Percentiles rank a stretch among this genome's conserved stretches.
These are phyloP conservation scores for Melanomma pulvis-pyrius DNA, from an alignment of 495 filamentous ascomycete genomes.

Conservation along the genomic window DNA sequence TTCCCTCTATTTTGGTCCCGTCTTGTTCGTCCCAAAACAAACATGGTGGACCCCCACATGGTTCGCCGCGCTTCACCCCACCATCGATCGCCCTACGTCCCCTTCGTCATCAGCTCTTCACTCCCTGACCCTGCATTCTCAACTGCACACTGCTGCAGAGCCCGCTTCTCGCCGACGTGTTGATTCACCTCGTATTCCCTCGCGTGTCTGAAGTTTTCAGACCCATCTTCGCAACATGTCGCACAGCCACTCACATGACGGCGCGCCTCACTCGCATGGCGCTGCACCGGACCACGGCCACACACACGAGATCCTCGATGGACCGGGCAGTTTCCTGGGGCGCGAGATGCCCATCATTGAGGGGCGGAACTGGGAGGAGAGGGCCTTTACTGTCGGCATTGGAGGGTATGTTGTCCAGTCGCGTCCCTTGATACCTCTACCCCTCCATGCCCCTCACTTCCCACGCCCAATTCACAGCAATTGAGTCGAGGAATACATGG, in stretches of 20 bases:
- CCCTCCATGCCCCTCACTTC: neutral
- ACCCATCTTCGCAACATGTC: conserved; percentile 16
- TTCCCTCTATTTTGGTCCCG: neutral
- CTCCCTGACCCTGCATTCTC: conserved; percentile 11
- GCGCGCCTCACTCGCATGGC: conserved; percentile 41
- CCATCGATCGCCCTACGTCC: neutral
- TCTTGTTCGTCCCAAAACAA: too few relatives aligned
- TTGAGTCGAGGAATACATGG: neutral
- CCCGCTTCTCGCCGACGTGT: neutral
- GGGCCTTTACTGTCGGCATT: conserved; percentile 94
- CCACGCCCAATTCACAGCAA: neutral
- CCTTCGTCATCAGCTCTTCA: conserved; percentile 11
- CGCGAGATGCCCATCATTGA: conserved; percentile 94
- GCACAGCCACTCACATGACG: conserved; percentile 62
- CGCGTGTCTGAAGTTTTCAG: neutral
- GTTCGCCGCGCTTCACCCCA: conserved; percentile 5
- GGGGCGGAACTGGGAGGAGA: conserved; percentile 83
- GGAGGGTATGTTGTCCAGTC: conserved; percentile 70
- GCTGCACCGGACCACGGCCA: conserved; percentile 78
- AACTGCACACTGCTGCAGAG: neutral
- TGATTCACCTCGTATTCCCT: neutral
- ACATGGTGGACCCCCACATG: neutral
- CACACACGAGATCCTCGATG: conserved; percentile 92
- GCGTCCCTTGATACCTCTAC: neutral
- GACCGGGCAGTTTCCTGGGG: conserved; percentile 83